A percentile compares a stretch with the other conserved stretches of the same genome.
phyloP scores from a whole-genome alignment of 352 stramenopile species.

The Pythium guiyangense region DNA sequence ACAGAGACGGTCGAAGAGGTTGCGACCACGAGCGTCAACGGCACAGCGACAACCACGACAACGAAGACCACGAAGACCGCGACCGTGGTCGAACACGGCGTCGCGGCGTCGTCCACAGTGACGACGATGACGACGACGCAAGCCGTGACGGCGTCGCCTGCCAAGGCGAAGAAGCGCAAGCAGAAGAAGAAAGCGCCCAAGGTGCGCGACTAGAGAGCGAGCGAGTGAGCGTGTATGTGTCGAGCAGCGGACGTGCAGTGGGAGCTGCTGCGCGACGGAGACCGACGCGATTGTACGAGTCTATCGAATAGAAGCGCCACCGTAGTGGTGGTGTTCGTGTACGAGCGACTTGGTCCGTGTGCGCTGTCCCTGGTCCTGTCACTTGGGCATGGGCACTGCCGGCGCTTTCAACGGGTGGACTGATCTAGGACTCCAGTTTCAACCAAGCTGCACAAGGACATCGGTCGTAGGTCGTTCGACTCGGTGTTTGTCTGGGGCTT shows the following conservation, averaged over 20 bases:
- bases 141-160: not conserved
- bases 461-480: too few relatives aligned
- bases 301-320: too few relatives aligned
- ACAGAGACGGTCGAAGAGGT: not conserved
- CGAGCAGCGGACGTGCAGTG: not conserved
- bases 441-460: too few relatives aligned
- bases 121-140: not conserved
- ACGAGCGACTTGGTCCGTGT: too few relatives aligned
- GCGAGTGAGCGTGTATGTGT: not conserved
- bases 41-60: not conserved
- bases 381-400: too few relatives aligned
- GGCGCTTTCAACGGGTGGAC: too few relatives aligned
- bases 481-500: too few relatives aligned
- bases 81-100: conserved; percentile 4
- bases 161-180: conserved; percentile 11
- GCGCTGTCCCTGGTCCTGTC: too few relatives aligned
- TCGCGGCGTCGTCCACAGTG: conserved; percentile 2
- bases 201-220: conserved; percentile 1
- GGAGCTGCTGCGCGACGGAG: too few relatives aligned
- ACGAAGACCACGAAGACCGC: conserved; percentile 4
- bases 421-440: too few relatives aligned
- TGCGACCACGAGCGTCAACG: not conserved
- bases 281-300: too few relatives aligned
- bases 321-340: too few relatives aligned
- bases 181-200: conserved; percentile 13